phyloP scores from a whole-genome alignment of 1,139 yeast genomes.

The Groenewaldozyma auringiensis region DNA sequence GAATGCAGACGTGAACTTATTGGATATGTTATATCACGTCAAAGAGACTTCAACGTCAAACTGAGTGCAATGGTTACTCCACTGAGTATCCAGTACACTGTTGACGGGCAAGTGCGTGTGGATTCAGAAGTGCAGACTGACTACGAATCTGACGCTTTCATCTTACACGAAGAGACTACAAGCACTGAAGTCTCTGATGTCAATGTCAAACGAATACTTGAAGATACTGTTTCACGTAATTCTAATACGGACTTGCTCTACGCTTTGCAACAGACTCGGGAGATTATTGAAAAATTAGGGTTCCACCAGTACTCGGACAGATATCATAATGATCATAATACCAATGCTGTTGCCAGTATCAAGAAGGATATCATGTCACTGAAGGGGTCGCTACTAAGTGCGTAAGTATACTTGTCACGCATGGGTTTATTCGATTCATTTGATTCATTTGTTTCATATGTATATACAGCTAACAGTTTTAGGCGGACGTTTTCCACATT shows the following conservation, averaged over 20 bases:
- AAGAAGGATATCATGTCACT: slow-evolving; percentile 30
- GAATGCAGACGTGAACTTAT: slow-evolving; percentile 29
- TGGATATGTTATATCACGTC: slow-evolving; percentile 17
- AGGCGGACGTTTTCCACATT: not conserved
- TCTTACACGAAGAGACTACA: not conserved
- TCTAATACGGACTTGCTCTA: slow-evolving; percentile 4
- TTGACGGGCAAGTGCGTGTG: slow-evolving; percentile 16
- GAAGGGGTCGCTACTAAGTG: slow-evolving; percentile 27
- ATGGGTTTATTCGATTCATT: too few species aligned
- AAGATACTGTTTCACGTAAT: slow-evolving; percentile 10
- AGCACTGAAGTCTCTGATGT: not conserved
- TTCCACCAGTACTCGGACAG: not conserved
- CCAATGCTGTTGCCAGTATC: slow-evolving; percentile 9
- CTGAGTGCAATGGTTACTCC: slow-evolving; percentile 18
- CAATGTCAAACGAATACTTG: slow-evolving; percentile 11
- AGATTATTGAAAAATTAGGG: slow-evolving; percentile 11
- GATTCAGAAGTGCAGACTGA: slow-evolving; percentile 28
- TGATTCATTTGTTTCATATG: too few species aligned
- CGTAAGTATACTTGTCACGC: slow-evolving; percentile 10
- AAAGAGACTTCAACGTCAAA: slow-evolving; percentile 18
- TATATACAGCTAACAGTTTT: not conserved
- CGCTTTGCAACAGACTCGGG: slow-evolving; percentile 6
- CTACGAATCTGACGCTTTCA: slow-evolving; percentile 15
- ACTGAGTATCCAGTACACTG: slow-evolving; percentile 19
- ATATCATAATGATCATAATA: not conserved